Conservation (phyloP, 352 stramenopile genomes). For the Pythium brachiatum region DNA sequence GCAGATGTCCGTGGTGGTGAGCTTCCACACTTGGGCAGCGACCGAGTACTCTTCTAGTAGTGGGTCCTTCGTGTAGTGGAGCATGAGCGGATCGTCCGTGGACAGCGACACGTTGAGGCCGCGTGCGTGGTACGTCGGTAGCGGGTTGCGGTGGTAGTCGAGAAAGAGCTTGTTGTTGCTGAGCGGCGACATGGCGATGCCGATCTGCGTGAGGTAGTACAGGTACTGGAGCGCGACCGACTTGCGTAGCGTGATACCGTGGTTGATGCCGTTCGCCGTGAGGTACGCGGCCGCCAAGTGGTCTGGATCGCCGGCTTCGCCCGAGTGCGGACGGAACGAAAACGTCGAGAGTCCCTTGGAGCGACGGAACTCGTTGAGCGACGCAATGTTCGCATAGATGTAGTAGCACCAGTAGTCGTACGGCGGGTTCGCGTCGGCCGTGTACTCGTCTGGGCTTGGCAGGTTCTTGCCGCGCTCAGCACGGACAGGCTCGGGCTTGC, state of each 20-base stretch:
- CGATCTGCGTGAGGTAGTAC: constrained; percentile 98
- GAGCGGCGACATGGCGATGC: constrained; percentile 92
- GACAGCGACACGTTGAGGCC: constrained; percentile 98
- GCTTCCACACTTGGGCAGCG: constrained; percentile 92
- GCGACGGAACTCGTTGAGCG: constrained; percentile 93
- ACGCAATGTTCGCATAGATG: constrained; percentile 96
- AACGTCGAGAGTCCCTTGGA: constrained; percentile 91
- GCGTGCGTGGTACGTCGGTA: constrained; percentile 94
- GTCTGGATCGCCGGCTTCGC: constrained; percentile 97
- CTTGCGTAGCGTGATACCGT: constrained; percentile 98
- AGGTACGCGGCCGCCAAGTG: constrained; percentile 93
- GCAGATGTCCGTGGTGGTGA: constrained; percentile 96
- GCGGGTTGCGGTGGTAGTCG: constrained; percentile 94
- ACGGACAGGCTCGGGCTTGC: constrained; percentile 88
- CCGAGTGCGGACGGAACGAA: constrained; percentile 97
- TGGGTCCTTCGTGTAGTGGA: constrained; percentile 99
- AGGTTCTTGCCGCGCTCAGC: constrained; percentile 75
- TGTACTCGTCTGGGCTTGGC: constrained; percentile 86
- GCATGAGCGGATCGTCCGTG: constrained; percentile 98
- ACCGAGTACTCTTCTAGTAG: constrained; percentile 96
- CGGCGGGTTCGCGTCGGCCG: constrained; percentile 85
- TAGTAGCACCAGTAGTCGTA: constrained; percentile 98
- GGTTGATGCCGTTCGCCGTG: constrained; percentile 95
- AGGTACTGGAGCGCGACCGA: constrained; percentile 97
- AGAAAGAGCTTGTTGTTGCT: constrained; percentile 97